Base-by-base conservation (phyloP, 306 rosid genomes). In the Hylodesmum podocarpum region DNA sequence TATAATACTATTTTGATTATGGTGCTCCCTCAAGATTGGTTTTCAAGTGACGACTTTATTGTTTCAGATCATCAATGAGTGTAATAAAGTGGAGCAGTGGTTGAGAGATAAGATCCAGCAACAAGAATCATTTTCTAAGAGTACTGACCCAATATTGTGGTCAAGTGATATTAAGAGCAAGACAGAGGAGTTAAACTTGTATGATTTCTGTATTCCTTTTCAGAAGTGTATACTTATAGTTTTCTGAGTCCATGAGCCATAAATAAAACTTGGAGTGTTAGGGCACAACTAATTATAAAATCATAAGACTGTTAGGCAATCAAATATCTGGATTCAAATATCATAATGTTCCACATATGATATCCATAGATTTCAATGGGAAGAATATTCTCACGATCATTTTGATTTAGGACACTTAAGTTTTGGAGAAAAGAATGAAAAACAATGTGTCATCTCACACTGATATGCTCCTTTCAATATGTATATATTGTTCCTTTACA, bases 21-120 rank as follows among this genome's bases (percentile, higher is more conserved):
- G 43, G n/a, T 81, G 9, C 83, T n/a, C n/a, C 70, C 72, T 18
- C 73, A 46, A 62, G 80, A 68, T 66, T 18, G 46, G 63, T 46
- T 77, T 73, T 44, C 53, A 28, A 55, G 39, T 63, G 54, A 36
- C 63, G 57, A 27, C 47, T 85, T 44, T 62, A 46, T 74, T 81
- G 67, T 85, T 81, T 85, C 88, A 85, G 88, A 49, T 85, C 67
- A 73, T 73, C 31, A 83, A 72, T n/a, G 91, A 91, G 81, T 89
- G 93, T 87, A 66, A 80, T 57, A 86, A 82, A 75, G 89, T 78
- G 28, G 90, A 92, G 80, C 89, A 87, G 69, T 96, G 98, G 98
- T 82, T 93, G n/a, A 49, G 21, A 33, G 97, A 92, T 82, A 91
- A 76, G 78, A 78, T 58, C 78, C 88, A 89, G 58, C 81, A 80